Evolutionary conservation across 192 early-diverging fungal species (phyloP).

Genomic region (Funneliformis geosporum): DNA sequence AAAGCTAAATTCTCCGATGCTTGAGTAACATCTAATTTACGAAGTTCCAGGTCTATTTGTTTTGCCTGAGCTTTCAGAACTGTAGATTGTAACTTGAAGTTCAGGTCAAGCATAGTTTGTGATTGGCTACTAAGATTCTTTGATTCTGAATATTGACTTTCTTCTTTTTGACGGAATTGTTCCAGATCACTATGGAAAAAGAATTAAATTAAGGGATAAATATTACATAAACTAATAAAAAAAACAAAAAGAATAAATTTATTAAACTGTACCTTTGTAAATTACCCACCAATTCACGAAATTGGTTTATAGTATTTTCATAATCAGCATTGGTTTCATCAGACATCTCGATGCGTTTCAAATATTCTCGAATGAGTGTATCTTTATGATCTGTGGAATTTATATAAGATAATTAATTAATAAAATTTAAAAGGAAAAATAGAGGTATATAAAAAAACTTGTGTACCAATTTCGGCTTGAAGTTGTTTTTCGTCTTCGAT

Average conservation of each 20-base stretch:
- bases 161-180: constrained; percentile 66
- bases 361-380: constrained; percentile 61
- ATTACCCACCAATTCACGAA: constrained; percentile 76
- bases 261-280: constrained; percentile 63
- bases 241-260: neutral
- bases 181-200: constrained; percentile 61
- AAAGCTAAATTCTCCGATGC: constrained; percentile 70
- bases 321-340: constrained; percentile 87
- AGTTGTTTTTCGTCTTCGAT: constrained; percentile 85
- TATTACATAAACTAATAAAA: neutral
- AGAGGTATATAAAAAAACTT: neutral
- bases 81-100: constrained; percentile 77
- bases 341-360: constrained; percentile 57
- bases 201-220: neutral
- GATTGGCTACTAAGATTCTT: constrained; percentile 63
- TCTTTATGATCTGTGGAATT: constrained; percentile 62
- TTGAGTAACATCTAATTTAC: constrained; percentile 83
- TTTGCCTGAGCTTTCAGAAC: constrained; percentile 84
- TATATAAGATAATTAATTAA: neutral
- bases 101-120: constrained; percentile 81
- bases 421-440: neutral
- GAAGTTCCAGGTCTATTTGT: constrained; percentile 87
- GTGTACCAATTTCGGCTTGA: constrained; percentile 73
- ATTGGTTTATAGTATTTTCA: constrained; percentile 82
- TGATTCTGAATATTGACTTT: constrained; percentile 58